Conservation (phyloP, 2,329 filamentous ascomycete genomes). For the Pestalotiopsis sp. region DNA sequence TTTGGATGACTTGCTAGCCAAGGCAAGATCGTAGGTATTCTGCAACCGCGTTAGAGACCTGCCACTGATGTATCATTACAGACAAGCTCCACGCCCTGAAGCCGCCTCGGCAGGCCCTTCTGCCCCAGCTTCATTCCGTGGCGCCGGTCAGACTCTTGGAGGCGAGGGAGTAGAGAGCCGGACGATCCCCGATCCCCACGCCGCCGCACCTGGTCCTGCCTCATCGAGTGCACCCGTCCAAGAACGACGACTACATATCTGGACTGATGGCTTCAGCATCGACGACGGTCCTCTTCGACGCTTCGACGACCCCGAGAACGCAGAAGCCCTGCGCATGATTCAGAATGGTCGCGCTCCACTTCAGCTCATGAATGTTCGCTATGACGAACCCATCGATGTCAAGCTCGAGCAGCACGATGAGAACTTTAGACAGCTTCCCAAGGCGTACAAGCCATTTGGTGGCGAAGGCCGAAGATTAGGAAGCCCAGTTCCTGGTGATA, state of each 20-base stretch:
- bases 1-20: slow-evolving; percentile 66
- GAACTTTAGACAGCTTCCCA: slow-evolving; percentile 73
- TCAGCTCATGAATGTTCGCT: slow-evolving; percentile 75
- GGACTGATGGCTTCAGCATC: slow-evolving; percentile 84
- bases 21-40: slow-evolving; percentile 59
- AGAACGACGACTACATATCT: slow-evolving; percentile 74
- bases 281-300: slow-evolving; percentile 78
- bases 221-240: slow-evolving; percentile 51
- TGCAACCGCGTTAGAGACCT: not conserved
- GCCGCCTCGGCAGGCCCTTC: slow-evolving; percentile 49
- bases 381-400: slow-evolving; percentile 77
- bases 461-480: slow-evolving; percentile 75
- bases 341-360: slow-evolving; percentile 75
- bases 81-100: slow-evolving; percentile 7
- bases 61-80: not conserved
- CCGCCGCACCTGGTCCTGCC: slow-evolving; percentile 26
- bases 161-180: slow-evolving; percentile 76
- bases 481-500: slow-evolving; percentile 71
- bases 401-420: slow-evolving; percentile 77
- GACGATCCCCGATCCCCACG: slow-evolving; percentile 63
- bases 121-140: slow-evolving; percentile 61
- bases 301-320: slow-evolving; percentile 78
- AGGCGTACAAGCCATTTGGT: slow-evolving; percentile 75
- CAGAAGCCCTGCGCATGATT: slow-evolving; percentile 74
- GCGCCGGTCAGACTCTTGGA: slow-evolving; percentile 75